Evolutionary conservation across 371 early-diverging fungal genomes (phyloP).

Genomic region (Entomophthora muscae): DNA sequence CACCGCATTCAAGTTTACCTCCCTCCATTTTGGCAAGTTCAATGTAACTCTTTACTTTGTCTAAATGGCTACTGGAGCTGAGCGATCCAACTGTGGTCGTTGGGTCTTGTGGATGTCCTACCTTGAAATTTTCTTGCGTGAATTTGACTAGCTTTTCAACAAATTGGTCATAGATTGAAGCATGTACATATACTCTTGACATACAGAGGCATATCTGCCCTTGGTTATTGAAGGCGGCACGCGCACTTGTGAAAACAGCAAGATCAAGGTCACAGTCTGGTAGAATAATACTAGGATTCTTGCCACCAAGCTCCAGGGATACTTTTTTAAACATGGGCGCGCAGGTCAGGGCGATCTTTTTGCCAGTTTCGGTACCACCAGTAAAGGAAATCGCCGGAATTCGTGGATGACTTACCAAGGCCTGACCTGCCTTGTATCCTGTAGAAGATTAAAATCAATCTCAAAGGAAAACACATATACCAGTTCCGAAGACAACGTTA

Average conservation of each 20-base stretch:
- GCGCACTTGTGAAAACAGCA: constrained; percentile 29
- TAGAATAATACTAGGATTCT: constrained; percentile 59
- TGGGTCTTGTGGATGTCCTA: constrained; percentile 40
- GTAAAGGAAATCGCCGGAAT: constrained; percentile 58
- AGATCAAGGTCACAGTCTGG: constrained; percentile 46
- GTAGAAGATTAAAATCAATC: not conserved
- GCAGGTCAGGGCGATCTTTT: constrained; percentile 23
- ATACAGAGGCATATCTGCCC: constrained; percentile 45
- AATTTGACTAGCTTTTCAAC: constrained; percentile 22
- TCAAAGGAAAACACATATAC: constrained; percentile 10
- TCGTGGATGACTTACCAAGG: constrained; percentile 39
- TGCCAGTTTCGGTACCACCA: constrained; percentile 54
- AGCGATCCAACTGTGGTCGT: constrained; percentile 37
- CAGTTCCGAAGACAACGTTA: constrained; percentile 60
- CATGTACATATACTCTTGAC: constrained; percentile 50
- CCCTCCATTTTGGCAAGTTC: constrained; percentile 41
- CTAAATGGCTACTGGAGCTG: constrained; percentile 35
- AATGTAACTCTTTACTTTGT: constrained; percentile 48
- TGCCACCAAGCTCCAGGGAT: constrained; percentile 55
- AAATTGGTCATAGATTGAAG: constrained; percentile 34
- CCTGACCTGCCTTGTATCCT: constrained; percentile 31
- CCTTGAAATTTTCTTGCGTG: constrained; percentile 20
- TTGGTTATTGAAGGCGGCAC: constrained; percentile 45
- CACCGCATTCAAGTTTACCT: constrained; percentile 36
- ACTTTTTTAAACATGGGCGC: constrained; percentile 42